Evolutionary conservation across 2,329 filamentous ascomycete genomes (phyloP), one percentile per base, ranked within the genome.

Genomic region (Coniochaeta sp.): DNA sequence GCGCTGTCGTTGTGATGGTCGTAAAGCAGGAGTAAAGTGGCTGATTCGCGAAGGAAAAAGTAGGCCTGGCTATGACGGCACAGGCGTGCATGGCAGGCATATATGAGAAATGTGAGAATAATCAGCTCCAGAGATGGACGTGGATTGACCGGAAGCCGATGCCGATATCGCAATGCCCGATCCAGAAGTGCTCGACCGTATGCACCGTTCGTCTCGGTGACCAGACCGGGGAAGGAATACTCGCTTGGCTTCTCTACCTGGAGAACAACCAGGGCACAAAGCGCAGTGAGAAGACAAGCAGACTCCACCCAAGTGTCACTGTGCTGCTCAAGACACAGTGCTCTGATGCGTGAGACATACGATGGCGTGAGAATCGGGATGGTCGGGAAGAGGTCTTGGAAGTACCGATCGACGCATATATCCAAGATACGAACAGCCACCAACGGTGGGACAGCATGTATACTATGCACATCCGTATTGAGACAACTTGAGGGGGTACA

Each of bases 11-110:
- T 17, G 2, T 36, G 30, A 22, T 1, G 71, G 62, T 6, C 69
- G 64, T 19, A 77, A 55, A 79, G 64, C 5, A 74, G 63, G n/a
- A 75, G 72, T 0, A 77, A 62, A 0, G 76, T 78, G 1, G 74
- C 76, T 0, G 76, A 73, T 60, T 79, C 75, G n/a, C 77, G 70
- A 0, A 79, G 68, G 50, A 75, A 77, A 19, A 75, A 63, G 22
- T 78, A 78, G 0, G 77, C 74, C 38, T 75, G 75, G 55, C 72
- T 75, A 61, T 79, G 77, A 58, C 77, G 75, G 4, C 73, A 75
- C 6, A 77, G 65, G 12, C 71, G 68, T 1, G 74, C 73, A 55
- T 79, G 75, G 50, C 75, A 78, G 3, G 77, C 74, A 58, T 79
- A 79, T 19, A 79, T 69, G 57, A 79, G 78, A 63, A 79, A 79